Evolutionary conservation across 495 filamentous ascomycete genomes (phyloP), one percentile per base, ranked within the genome.

Genomic region (Daldinia concentrica): DNA sequence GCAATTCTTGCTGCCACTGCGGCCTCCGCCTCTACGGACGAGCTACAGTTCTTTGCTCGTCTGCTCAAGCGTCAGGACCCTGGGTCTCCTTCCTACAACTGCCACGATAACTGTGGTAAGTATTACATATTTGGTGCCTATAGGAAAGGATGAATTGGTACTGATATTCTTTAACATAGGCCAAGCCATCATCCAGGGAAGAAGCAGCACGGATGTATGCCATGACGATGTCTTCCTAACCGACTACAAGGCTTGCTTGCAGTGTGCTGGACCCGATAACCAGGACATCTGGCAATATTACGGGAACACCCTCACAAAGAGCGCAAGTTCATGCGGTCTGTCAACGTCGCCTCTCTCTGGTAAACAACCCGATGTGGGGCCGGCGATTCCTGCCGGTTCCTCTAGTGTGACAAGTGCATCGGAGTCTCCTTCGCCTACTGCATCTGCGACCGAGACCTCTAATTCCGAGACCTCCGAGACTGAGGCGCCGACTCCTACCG

Each of bases 91-190:
- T 58, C 72, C 1, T 87, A 85, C 67, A 78, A 81, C 9, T 87
- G 85, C 58, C 85, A 87, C 62, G 79, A 79, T 39, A 80, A 81
- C 65, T 87, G 85, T 63, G 85, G 85, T 86, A 66, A 61, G 79
- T 63, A 19, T 29, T 17, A 48, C 19, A 30, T 6, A 6, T n/a
- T n/a, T 3, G 22, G 27, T 7, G 26, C 4, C 37, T 37, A 58
- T 11, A 0, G 4, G 41, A 6, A 14, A 4, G 1, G 3, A 36
- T 6, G 34, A 34, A 39, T 11, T 41, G 5, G 14, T 54, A 12
- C 39, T 52, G 50, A 66, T n/a, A 24, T 9, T 26, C 15, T 37
- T 5, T 3, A 27, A 22, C 32, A n/a, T 30, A 85, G 83, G 84
- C 24, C 78, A 79, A 32, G 80, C 82, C 2, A 85, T 86, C 36